Percentiles rank a stretch among this genome's conserved stretches.
These are phyloP conservation scores for Gossypium arboreum DNA, from an alignment of 345 rosid genomes.

Conservation along the genomic window DNA sequence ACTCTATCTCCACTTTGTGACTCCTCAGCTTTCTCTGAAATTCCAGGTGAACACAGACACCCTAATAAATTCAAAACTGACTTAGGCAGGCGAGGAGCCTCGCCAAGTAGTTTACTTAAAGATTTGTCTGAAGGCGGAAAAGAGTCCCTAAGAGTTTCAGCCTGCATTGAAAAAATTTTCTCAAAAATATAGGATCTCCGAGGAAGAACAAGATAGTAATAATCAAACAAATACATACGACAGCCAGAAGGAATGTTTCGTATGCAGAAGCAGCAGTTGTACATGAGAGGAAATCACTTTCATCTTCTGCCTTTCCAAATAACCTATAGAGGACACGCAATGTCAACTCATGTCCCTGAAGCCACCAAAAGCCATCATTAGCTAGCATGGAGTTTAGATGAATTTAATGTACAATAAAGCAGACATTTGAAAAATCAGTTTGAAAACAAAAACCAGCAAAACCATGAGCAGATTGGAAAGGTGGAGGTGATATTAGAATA, in stretches of 20 bases:
- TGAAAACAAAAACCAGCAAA: conserved; percentile 2
- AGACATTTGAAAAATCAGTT: background rate
- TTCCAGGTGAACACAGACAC: conserved; percentile 74
- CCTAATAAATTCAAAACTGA: conserved; percentile 77
- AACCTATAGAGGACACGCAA: conserved; percentile 93
- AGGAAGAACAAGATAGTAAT: conserved; percentile 13
- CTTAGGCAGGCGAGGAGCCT: conserved; percentile 85
- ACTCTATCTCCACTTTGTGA: conserved; percentile 84
- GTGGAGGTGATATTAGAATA: conserved; percentile 5
- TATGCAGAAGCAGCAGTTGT: conserved; percentile 86
- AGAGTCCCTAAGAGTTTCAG: conserved; percentile 86
- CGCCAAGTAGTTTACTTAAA: conserved; percentile 83
- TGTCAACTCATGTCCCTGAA: conserved; percentile 99
- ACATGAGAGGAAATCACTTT: conserved; percentile 87
- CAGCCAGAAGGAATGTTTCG: conserved; percentile 68
- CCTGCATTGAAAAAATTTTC: conserved; percentile 44
- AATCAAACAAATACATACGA: conserved; percentile 50
- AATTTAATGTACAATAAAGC: background rate
- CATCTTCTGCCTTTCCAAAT: conserved; percentile 93
- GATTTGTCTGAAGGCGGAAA: conserved; percentile 99
- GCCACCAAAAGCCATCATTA: conserved; percentile 39
- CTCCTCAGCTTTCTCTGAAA: conserved; percentile 53
- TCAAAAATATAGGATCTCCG: conserved; percentile 14
- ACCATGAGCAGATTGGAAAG: background rate
- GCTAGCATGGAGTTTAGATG: conserved; percentile 20